A percentile compares a stretch with the other conserved stretches of the same genome.
These are phyloP conservation scores for Candolleomyces efflorescens DNA, from an alignment of 768 basidiomycete genomes.

Conservation along the genomic window DNA sequence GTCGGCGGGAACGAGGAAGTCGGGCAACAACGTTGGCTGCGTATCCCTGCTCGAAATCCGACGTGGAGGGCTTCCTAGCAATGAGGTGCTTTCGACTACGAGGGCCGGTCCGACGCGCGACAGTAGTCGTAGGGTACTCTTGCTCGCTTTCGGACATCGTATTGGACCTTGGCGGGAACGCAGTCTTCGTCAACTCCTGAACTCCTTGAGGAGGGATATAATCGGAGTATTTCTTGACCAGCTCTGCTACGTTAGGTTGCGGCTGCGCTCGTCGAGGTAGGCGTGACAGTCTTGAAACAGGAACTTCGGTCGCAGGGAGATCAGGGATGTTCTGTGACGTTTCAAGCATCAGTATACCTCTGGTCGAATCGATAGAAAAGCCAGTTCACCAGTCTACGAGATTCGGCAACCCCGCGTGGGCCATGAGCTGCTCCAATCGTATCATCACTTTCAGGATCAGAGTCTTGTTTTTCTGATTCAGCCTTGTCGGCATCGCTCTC, in stretches of 20 bases:
- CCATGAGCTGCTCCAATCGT: conserved; percentile 62
- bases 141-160: conserved; percentile 81
- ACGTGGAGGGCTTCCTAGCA: conserved; percentile 58
- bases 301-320: conserved; percentile 17
- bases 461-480: conserved; percentile 18
- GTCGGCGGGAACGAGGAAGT: conserved; percentile 41
- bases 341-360: not conserved
- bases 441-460: conserved; percentile 78
- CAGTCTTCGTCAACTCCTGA: conserved; percentile 67
- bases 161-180: conserved; percentile 44
- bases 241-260: conserved; percentile 74
- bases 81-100: conserved; percentile 36
- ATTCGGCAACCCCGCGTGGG: conserved; percentile 9
- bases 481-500: conserved; percentile 3
- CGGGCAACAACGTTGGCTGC: conserved; percentile 88
- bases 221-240: conserved; percentile 80
- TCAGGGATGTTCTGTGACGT: conserved; percentile 8
- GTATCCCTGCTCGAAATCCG: conserved; percentile 90
- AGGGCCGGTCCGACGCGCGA: conserved; percentile 37
- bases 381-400: conserved; percentile 7
- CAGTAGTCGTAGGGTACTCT: conserved; percentile 41
- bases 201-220: conserved; percentile 70
- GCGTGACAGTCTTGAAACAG: conserved; percentile 43
- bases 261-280: conserved; percentile 56
- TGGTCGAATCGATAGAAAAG: not conserved